Percentiles rank a stretch among this genome's conserved stretches.
These are phyloP conservation scores for Lindgomyces ingoldianus DNA, from an alignment of 495 filamentous ascomycete species.

Conservation along the genomic window DNA sequence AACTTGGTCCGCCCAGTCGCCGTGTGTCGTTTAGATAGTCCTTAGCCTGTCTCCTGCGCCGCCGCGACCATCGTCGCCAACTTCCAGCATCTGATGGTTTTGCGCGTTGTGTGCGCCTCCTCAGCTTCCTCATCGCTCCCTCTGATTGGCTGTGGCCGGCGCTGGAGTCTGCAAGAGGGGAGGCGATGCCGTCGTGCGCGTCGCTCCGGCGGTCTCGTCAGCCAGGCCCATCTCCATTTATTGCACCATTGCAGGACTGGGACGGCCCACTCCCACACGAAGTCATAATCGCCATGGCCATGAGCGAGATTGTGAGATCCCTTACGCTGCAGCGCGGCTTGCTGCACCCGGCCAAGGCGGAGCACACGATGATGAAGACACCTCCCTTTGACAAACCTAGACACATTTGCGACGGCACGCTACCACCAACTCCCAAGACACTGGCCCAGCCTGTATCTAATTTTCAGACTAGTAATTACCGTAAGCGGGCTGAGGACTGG, in stretches of 20 bases:
- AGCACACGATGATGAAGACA: conserved; percentile 16
- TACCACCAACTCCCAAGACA: conserved; percentile 23
- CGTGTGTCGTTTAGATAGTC: conserved; percentile 3
- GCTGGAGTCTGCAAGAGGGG: neutral
- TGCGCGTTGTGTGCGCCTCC: neutral
- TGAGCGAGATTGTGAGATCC: conserved; percentile 7
- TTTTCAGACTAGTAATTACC: conserved; percentile 15
- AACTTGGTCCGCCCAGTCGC: neutral
- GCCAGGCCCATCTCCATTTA: neutral
- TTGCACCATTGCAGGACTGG: conserved; percentile 4
- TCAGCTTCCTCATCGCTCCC: neutral
- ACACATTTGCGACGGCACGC: conserved; percentile 20
- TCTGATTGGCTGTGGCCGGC: neutral
- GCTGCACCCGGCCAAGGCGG: conserved; percentile 35
- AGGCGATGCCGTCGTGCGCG: conserved; percentile 27
- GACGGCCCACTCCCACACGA: conserved; percentile 1
- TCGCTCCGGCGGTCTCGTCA: neutral
- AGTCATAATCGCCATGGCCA: neutral
- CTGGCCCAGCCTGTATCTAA: conserved; percentile 16
- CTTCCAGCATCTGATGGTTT: neutral
- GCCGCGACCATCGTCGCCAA: neutral
- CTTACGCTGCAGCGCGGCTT: conserved; percentile 11
- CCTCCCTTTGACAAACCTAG: conserved; percentile 16
- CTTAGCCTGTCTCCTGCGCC: neutral
- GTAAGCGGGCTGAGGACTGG: conserved; percentile 29